A percentile compares a stretch with the other conserved stretches of the same genome.
These are phyloP conservation scores for Lagenidium giganteum DNA, from an alignment of 352 stramenopile species.

Conservation along the genomic window DNA sequence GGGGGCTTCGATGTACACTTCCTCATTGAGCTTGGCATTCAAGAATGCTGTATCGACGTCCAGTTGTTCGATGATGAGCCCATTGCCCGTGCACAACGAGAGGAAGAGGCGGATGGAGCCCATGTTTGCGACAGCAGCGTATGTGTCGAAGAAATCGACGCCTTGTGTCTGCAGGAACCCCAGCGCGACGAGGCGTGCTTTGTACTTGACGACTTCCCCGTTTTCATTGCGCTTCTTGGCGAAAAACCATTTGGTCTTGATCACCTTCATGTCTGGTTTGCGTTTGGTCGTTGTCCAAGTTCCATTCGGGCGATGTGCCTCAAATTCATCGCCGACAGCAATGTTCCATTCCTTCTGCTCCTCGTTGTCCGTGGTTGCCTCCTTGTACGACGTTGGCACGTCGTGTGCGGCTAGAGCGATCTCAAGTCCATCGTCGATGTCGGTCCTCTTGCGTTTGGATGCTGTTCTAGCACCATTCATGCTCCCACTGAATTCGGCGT, in stretches of 20 bases:
- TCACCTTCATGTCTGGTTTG: conserved; percentile 3
- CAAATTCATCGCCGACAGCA: not conserved
- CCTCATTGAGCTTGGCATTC: not conserved
- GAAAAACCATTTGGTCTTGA: conserved; percentile 32
- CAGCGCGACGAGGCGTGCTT: conserved; percentile 9
- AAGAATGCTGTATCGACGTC: conserved; percentile 25
- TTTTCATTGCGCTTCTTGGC: conserved; percentile 25
- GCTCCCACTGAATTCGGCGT: too few relatives aligned
- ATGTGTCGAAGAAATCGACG: conserved; percentile 3
- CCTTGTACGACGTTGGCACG: not conserved
- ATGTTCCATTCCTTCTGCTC: not conserved
- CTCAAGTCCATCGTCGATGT: not conserved
- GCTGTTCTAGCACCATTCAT: too few relatives aligned
- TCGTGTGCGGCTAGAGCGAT: not conserved
- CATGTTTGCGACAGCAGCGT: conserved; percentile 1
- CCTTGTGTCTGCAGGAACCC: not conserved
- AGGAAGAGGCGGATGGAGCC: not conserved
- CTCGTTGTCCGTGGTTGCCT: not conserved
- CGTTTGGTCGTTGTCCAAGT: conserved; percentile 1
- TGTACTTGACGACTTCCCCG: conserved; percentile 25
- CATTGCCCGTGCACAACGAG: not conserved
- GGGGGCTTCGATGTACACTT: not conserved
- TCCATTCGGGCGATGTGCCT: not conserved
- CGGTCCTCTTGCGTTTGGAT: too few relatives aligned
- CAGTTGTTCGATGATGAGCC: conserved; percentile 1